Evolutionary conservation across 139 green algal genomes (phyloP).

Genomic region (Volvox africanus): DNA sequence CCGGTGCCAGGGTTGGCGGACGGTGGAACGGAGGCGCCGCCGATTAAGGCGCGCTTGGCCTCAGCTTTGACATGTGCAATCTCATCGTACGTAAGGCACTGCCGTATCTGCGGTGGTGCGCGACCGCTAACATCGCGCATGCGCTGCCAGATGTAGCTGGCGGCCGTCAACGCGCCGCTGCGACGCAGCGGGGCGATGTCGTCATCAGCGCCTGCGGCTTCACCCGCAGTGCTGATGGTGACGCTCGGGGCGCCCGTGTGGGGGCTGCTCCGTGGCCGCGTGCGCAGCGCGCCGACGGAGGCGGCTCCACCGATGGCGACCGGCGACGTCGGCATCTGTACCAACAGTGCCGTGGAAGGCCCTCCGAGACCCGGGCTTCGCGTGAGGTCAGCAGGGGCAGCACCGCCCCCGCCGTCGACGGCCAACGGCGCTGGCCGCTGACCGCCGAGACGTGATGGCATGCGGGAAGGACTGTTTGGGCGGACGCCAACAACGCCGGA

Average conservation of each 20-base stretch:
- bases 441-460: not conserved
- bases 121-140: slow-evolving; percentile 29
- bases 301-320: not conserved
- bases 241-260: not conserved
- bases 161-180: slow-evolving; percentile 43
- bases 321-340: not conserved
- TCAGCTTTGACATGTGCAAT: slow-evolving; percentile 42
- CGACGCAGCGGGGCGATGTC: not conserved
- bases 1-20: not conserved
- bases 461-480: not conserved
- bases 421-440: not conserved
- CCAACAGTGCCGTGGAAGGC: not conserved
- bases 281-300: not conserved
- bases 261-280: slow-evolving; percentile 16
- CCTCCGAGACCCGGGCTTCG: not conserved
- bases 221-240: not conserved
- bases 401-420: not conserved
- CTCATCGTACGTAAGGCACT: slow-evolving; percentile 60
- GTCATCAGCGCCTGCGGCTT: not conserved
- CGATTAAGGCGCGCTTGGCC: not conserved
- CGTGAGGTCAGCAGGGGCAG: not conserved
- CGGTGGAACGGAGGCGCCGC: not conserved
- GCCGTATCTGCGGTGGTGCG: slow-evolving; percentile 41
- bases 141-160: slow-evolving; percentile 47
- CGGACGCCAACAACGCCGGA: not conserved